Base-by-base conservation (phyloP, 371 early-diverging fungal genomes). In the Apophysomyces trapeziformis region DNA sequence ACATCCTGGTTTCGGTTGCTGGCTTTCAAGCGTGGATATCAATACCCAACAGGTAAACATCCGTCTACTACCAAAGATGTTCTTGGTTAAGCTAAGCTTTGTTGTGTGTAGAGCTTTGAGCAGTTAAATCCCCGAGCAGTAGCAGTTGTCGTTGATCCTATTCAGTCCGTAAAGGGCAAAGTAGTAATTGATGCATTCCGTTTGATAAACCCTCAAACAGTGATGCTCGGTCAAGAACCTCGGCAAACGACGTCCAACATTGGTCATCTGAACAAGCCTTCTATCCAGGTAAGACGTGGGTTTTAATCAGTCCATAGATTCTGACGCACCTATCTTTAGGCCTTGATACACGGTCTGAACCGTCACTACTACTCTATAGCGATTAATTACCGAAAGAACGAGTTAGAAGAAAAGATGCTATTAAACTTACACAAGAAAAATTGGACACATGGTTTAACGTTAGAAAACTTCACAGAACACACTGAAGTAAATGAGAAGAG, bases 151-250 rank as follows among this genome's bases (percentile, higher is more conserved):
- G 93, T 99, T 56, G 99, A 99, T 81, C 99, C 99, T 4, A 99
- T 99, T 70, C 99, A 99, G 78, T 98, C 99, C 18, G 99, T 99
- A 59, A 99, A 99, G 75, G 99, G 99, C 68, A 99, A 99, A 77
- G 99, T 99, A 4, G 99, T 99, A 13, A 99, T 99, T 78, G 99
- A 99, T 81, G 99, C 99, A 16, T 99, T 99, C 90, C 92, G 99
- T 44, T 83, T 96, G 41, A 99, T 99, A 75, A 93, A 95, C 72
- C 91, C 97, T 50, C 94, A 97, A 72, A 85, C 89, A 14, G 83
- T 92, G 4, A 93, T 96, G 84, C 82, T 94, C 18, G 94, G 95
- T 32, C 92, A 94, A 73, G 99, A 99, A 70, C 96, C 99, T n/a
- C 93, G 99, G 37, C 99, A 99, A 77, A 96, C 98, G 0, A 99